phyloP scores from a whole-genome alignment of 208 protist species.

The Lotmaria passim region DNA sequence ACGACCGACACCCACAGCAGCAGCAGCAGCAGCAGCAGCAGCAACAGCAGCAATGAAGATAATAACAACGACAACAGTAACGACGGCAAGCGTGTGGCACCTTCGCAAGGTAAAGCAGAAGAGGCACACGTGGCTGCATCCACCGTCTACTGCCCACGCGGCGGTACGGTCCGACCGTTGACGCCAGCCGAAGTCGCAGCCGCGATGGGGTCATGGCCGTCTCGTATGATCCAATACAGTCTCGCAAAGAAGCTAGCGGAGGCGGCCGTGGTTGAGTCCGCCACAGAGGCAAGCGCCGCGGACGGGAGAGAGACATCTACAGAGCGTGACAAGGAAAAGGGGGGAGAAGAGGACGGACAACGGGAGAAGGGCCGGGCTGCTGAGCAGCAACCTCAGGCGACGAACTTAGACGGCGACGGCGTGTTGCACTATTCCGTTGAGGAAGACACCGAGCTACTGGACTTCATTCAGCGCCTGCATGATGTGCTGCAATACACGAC shows the following conservation, averaged over 20 bases:
- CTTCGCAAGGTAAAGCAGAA: not conserved
- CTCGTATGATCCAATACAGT: slow-evolving; percentile 29
- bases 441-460: not conserved
- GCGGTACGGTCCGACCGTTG: slow-evolving; percentile 18
- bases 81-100: too few species aligned
- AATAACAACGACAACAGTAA: too few species aligned
- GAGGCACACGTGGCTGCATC: not conserved
- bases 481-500: slow-evolving; percentile 20
- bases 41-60: too few species aligned
- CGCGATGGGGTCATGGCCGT: slow-evolving; percentile 37
- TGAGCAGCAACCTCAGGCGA: too few species aligned
- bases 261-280: too few species aligned
- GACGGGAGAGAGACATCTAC: too few species aligned
- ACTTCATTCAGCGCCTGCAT: slow-evolving; percentile 12
- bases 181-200: slow-evolving; percentile 6
- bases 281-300: too few species aligned
- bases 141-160: not conserved
- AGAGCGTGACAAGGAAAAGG: not conserved
- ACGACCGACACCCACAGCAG: too few species aligned
- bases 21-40: too few species aligned
- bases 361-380: too few species aligned
- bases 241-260: slow-evolving; percentile 5
- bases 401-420: too few species aligned
- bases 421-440: too few species aligned
- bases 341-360: not conserved